phyloP scores from a whole-genome alignment of 768 basidiomycete species.

The Stropharia rugosoannulata region DNA sequence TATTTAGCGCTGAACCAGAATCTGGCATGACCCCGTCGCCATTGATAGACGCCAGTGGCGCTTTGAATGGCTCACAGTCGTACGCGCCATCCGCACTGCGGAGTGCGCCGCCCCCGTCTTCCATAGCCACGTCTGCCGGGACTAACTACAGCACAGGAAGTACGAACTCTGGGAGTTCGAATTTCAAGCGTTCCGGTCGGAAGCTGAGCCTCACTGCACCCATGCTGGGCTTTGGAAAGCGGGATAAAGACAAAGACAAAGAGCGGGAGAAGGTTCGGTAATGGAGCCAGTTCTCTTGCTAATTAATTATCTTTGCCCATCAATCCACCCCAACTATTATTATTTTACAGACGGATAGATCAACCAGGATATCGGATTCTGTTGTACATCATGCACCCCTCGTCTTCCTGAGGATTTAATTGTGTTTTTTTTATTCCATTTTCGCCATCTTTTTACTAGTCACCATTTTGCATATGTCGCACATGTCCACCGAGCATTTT shows the following conservation, averaged over 20 bases:
- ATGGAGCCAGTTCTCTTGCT: conserved; percentile 14
- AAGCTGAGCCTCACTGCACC: conserved; percentile 71
- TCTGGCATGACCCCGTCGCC: conserved; percentile 11
- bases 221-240: conserved; percentile 56
- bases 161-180: conserved; percentile 16
- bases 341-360: conserved; percentile 9
- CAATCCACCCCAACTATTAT: conserved; percentile 4
- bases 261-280: conserved; percentile 28
- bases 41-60: conserved; percentile 7
- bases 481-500: background rate
- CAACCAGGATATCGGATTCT: conserved; percentile 5
- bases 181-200: conserved; percentile 40
- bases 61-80: background rate
- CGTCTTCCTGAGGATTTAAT: conserved; percentile 2
- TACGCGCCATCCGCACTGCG: background rate
- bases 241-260: conserved; percentile 53
- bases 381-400: conserved; percentile 6
- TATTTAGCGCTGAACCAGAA: conserved; percentile 7
- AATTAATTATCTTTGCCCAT: conserved; percentile 11
- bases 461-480: conserved; percentile 1
- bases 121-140: conserved; percentile 19
- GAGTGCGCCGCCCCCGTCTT: conserved; percentile 13
- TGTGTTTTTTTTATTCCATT: background rate
- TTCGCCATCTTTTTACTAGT: background rate
- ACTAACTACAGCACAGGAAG: conserved; percentile 21